Conservation (phyloP, 768 basidiomycete genomes). For the Serendipita vermifera region DNA sequence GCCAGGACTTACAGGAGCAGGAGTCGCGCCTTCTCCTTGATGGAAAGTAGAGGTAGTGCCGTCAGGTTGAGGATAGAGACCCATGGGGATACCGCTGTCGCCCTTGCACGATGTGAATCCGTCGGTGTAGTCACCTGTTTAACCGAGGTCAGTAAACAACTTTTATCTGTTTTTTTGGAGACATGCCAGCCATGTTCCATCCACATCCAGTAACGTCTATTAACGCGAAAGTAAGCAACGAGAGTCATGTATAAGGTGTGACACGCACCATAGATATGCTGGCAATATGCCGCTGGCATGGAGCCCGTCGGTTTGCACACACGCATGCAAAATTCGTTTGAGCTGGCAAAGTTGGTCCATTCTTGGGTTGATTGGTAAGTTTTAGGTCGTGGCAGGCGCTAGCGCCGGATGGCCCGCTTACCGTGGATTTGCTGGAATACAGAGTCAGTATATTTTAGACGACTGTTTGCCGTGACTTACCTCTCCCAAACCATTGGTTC, state of each 20-base stretch:
- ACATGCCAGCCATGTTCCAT: slow-evolving; percentile 13
- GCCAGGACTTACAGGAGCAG: background rate
- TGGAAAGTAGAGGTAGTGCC: background rate
- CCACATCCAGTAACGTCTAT: slow-evolving; percentile 18
- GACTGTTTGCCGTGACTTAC: background rate
- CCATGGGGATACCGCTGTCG: background rate
- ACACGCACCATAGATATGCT: slow-evolving; percentile 14
- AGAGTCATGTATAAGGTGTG: too few species aligned
- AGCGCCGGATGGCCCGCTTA: too few species aligned
- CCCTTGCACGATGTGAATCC: slow-evolving; percentile 7
- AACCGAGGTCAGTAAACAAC: background rate
- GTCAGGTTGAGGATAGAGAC: slow-evolving; percentile 7
- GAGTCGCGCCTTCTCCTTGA: background rate
- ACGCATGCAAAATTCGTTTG: slow-evolving; percentile 22
- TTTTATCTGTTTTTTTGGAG: too few species aligned
- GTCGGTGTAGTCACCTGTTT: background rate
- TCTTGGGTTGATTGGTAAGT: background rate
- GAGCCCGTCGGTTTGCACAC: slow-evolving; percentile 21
- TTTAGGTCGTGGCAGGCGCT: background rate
- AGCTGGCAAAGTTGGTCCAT: slow-evolving; percentile 18
- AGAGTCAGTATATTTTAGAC: too few species aligned
- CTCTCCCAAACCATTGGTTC: background rate
- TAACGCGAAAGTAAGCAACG: too few species aligned
- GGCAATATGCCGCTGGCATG: slow-evolving; percentile 12
- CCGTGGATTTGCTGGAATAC: too few species aligned